Evolutionary conservation across 2,329 filamentous ascomycete species (phyloP), one percentile per base, ranked within the genome.

Genomic region (Cryphonectria radicalis): DNA sequence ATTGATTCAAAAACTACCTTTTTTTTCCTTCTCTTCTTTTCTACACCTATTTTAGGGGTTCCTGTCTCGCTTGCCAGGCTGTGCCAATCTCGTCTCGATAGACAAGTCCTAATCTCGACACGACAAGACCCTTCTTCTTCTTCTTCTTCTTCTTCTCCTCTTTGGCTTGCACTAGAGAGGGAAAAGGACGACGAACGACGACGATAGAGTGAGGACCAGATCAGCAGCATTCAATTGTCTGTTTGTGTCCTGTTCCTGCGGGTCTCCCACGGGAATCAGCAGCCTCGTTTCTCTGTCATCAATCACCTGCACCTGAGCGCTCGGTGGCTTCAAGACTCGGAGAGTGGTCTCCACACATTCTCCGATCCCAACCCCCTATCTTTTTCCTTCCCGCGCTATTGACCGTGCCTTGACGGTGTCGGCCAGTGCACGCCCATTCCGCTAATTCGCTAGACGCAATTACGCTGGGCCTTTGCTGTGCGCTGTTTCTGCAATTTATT

Each of bases 31-130:
- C n/a, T n/a, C n/a, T n/a, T 57, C 13, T 28, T 14, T 57, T 25
- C 72, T 77, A n/a, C 77, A 75, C 17, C 59, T 32, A 40, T n/a
- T 32, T n/a, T 40, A 17, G 59, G 59, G 35, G 55, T 59, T 59
- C 43, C 68, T 64, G 50, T 53, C 17, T 53, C 17, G 32, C n/a
- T 67, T 55, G 67, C 63, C 74, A 66, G 65, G 67, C 65, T 70
- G 72, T 73, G 70, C 63, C 66, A 70, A 71, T 76, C 77, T 81
- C 79, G 81, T 84, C 84, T 81, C 80, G 76, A 79, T 81, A 80
- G 76, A 80, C 80, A 77, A 79, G 76, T 81, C 80, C 66, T 82
- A 82, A 82, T 84, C 75, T 76, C 72, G 64, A 68, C 43, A 50
- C 72, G 73, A 66, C 72, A 59, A n/a, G 8, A 1, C n/a, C 22